Percentiles rank a stretch among this genome's conserved stretches.
Evolutionary conservation across 2,329 filamentous ascomycete genomes (phyloP).

Genomic region (Apiospora arundinis): DNA sequence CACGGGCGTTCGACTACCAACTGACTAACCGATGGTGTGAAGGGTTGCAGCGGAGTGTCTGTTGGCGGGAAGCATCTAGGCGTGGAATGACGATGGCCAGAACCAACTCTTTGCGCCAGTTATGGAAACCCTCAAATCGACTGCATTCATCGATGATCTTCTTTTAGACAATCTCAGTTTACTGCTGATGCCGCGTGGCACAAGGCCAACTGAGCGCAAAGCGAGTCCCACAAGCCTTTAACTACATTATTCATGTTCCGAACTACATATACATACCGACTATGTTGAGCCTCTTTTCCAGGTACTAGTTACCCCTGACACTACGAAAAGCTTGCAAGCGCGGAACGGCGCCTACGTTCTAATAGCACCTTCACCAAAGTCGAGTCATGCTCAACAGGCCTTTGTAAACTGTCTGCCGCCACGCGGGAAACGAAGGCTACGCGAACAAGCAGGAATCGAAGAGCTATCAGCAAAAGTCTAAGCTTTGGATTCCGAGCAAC

Average conservation of each 20-base stretch:
- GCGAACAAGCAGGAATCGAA: neutral
- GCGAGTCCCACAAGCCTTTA: neutral
- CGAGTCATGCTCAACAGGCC: neutral
- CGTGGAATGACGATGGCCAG: neutral
- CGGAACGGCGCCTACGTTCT: neutral
- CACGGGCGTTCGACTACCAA: neutral
- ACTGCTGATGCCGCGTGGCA: neutral
- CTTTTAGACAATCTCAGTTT: neutral
- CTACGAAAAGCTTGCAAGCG: neutral
- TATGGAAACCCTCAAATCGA: neutral
- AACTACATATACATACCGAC: neutral
- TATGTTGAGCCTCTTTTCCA: neutral
- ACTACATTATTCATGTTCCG: conserved; percentile 6
- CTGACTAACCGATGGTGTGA: neutral
- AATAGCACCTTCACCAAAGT: neutral
- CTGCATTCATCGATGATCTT: neutral
- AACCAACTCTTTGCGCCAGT: neutral
- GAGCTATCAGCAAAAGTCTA: neutral
- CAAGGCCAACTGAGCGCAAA: neutral
- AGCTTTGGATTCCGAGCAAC: neutral
- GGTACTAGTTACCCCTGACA: neutral
- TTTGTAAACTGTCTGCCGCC: neutral
- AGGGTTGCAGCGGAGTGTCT: neutral
- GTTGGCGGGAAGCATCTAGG: neutral
- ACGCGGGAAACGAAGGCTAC: neutral